phyloP scores from a whole-genome alignment of 75 land plant species.

The Selaginella tamariscina region DNA sequence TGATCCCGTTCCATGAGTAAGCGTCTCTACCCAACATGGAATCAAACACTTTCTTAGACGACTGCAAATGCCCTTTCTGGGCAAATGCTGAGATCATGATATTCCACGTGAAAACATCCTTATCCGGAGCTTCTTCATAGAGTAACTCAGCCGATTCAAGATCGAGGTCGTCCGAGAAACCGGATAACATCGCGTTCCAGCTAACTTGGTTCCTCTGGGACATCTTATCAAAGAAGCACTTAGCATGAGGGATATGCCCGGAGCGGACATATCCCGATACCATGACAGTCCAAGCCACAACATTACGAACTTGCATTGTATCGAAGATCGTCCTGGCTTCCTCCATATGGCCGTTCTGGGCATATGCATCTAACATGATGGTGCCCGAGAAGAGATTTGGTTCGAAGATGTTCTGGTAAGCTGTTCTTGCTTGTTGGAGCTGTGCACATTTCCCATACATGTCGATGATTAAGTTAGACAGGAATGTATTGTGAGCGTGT shows the following conservation, averaged over 20 bases:
- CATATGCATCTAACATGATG: constrained; percentile 9
- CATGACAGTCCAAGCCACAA: constrained; percentile 7
- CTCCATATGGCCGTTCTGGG: constrained; percentile 1
- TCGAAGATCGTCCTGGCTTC: background rate
- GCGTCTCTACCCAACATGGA: background rate
- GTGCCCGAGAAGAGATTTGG: constrained; percentile 3
- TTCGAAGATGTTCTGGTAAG: background rate
- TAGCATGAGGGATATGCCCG: background rate
- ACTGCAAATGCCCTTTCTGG: background rate
- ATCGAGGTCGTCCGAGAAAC: background rate
- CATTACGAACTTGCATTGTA: constrained; percentile 1
- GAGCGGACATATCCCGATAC: background rate
- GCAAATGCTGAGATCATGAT: background rate
- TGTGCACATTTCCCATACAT: background rate
- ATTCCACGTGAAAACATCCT: background rate
- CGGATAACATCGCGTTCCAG: background rate
- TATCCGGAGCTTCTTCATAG: background rate
- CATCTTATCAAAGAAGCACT: background rate
- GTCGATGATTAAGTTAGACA: background rate
- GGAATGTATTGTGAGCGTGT: background rate
- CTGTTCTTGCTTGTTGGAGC: background rate
- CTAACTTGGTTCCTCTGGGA: background rate
- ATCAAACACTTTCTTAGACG: background rate
- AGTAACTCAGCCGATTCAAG: background rate
- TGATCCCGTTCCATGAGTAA: background rate